Conservation (phyloP, 768 basidiomycete genomes). For the Tulasnella sp. region DNA sequence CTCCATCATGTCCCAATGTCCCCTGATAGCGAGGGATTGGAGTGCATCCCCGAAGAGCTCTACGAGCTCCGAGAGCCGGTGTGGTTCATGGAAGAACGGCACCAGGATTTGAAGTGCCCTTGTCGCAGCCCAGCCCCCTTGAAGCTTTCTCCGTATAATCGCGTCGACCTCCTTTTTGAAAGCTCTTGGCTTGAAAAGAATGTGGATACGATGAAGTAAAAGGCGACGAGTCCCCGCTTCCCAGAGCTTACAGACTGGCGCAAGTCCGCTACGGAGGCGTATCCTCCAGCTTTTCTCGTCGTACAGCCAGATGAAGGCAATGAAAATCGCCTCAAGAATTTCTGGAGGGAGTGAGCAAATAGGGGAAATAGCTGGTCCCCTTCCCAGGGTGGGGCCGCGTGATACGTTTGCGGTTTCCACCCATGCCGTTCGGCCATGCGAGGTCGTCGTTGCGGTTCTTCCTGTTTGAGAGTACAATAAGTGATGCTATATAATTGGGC, state of each 20-base stretch:
- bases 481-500: too few species aligned
- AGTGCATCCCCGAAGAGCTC: background rate
- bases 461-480: too few species aligned
- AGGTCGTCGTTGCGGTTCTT: too few species aligned
- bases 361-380: background rate
- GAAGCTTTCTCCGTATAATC: background rate
- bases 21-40: background rate
- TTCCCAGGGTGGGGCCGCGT: background rate
- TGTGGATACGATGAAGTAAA: background rate
- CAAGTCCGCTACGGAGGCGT: background rate
- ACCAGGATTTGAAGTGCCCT: background rate
- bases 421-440: background rate
- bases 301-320: background rate
- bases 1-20: background rate
- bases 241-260: background rate
- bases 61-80: background rate
- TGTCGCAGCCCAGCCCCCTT: background rate
- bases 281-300: background rate
- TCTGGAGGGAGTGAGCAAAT: background rate
- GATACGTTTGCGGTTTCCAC: background rate
- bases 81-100: background rate
- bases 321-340: background rate
- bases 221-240: constrained; percentile 1
- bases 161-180: background rate
- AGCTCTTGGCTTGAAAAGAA: background rate